Evolutionary conservation across 2,329 filamentous ascomycete species (phyloP).

Genomic region (Talaromyces rugulosus): DNA sequence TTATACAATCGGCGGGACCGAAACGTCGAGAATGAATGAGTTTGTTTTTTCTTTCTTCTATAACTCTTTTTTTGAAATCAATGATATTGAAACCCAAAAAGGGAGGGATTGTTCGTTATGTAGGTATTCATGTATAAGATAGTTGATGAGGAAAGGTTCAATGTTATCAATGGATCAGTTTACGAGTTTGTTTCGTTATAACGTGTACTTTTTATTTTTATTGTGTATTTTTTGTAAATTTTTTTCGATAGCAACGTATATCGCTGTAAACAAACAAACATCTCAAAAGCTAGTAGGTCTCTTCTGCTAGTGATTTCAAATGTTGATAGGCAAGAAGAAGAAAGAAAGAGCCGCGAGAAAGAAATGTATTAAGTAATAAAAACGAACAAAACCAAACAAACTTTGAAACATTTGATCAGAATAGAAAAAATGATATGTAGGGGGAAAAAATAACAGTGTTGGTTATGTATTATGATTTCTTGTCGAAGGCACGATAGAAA

Average conservation of each 20-base stretch:
- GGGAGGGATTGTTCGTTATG: too few relatives aligned
- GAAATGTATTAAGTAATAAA: not conserved
- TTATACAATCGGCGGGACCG: not conserved
- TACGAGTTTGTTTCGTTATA: too few relatives aligned
- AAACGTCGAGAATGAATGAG: not conserved
- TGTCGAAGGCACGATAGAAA: not conserved
- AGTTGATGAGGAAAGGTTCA: too few relatives aligned
- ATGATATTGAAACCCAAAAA: too few relatives aligned
- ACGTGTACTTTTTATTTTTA: too few relatives aligned
- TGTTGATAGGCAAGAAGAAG: not conserved
- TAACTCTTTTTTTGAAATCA: not conserved
- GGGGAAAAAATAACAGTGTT: not conserved
- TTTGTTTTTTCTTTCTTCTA: not conserved
- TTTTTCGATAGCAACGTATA: too few relatives aligned
- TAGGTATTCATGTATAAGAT: too few relatives aligned
- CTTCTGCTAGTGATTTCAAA: too few relatives aligned
- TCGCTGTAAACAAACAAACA: too few relatives aligned
- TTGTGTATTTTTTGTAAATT: too few relatives aligned
- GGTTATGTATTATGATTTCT: not conserved
- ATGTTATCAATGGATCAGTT: too few relatives aligned
- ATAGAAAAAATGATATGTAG: not conserved
- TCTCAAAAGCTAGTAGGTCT: too few relatives aligned
- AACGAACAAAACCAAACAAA: not conserved
- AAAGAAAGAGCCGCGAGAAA: not conserved
- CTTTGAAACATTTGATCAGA: not conserved